These are phyloP conservation scores for Oryza nivara DNA, from an alignment of 176 grass and related monocot species.

Conservation along the genomic window DNA sequence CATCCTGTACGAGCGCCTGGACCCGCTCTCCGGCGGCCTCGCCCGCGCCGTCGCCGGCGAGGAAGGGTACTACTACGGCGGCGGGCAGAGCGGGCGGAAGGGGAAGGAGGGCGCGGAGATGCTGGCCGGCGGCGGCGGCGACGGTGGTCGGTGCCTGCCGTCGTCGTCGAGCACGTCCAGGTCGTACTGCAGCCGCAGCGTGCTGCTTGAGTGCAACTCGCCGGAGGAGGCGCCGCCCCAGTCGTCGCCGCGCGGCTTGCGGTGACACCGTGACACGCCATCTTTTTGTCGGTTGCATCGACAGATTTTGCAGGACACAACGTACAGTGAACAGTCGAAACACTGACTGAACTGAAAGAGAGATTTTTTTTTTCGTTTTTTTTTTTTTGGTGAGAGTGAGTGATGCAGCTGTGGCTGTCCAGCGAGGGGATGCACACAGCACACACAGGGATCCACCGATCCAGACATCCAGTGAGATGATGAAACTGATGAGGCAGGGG, in stretches of 20 bases:
- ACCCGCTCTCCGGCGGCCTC: conserved; percentile 69
- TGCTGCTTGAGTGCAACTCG: conserved; percentile 64
- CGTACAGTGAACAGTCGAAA: background rate
- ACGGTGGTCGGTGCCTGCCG: conserved; percentile 57
- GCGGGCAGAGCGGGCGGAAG: conserved; percentile 29
- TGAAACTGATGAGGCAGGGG: too few relatives aligned
- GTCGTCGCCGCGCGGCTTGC: conserved; percentile 37
- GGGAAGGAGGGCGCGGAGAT: conserved; percentile 41
- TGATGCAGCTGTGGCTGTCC: background rate
- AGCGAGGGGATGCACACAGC: too few relatives aligned
- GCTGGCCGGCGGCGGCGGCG: conserved; percentile 44
- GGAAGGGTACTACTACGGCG: conserved; percentile 60
- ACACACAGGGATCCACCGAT: background rate
- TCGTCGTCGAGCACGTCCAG: conserved; percentile 84
- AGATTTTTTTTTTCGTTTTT: background rate
- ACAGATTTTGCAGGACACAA: background rate
- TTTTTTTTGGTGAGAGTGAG: background rate
- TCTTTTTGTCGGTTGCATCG: background rate
- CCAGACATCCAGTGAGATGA: too few relatives aligned
- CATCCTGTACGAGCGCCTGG: conserved; percentile 80
- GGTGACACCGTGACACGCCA: background rate
- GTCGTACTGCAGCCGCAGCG: conserved; percentile 83
- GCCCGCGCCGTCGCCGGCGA: conserved; percentile 66
- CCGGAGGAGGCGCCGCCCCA: conserved; percentile 50
- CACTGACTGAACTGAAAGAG: background rate